Conservation (phyloP, 306 rosid species). For the Prunus mongolica region DNA sequence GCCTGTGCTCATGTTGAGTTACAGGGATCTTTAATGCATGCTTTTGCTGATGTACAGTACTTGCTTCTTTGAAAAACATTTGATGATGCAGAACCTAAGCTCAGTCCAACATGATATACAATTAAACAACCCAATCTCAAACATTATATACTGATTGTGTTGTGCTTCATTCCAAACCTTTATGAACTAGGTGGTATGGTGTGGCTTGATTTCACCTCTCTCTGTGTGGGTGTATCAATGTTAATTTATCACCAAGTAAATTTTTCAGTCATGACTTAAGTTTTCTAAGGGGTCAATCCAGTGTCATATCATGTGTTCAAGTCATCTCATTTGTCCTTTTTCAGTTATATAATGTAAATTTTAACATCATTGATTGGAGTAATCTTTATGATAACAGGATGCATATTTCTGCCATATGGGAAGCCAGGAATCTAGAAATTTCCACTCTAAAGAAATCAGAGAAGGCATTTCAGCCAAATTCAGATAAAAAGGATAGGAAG, state of each 20-base stretch:
- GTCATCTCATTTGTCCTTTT: neutral
- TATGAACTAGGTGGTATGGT: neutral
- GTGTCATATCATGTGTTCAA: neutral
- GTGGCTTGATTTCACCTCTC: neutral
- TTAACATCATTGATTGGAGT: conserved; percentile 13
- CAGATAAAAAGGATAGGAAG: conserved; percentile 18
- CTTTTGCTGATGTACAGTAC: neutral
- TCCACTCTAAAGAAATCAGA: conserved; percentile 15
- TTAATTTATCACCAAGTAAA: neutral
- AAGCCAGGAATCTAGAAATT: conserved; percentile 44
- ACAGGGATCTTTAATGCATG: neutral
- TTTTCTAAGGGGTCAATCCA: neutral
- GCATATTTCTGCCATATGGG: conserved; percentile 46
- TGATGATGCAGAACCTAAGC: neutral
- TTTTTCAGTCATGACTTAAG: neutral
- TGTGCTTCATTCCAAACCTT: neutral
- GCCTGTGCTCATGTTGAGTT: neutral
- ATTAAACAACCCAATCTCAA: neutral
- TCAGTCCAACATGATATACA: neutral
- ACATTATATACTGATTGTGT: neutral
- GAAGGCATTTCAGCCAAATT: conserved; percentile 16
- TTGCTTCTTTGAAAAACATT: neutral
- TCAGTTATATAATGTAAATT: neutral
- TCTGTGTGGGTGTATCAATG: neutral
- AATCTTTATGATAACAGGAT: conserved; percentile 33